Base-by-base conservation (phyloP, 2,329 filamentous ascomycete genomes). In the Sphaerulina populicola region DNA sequence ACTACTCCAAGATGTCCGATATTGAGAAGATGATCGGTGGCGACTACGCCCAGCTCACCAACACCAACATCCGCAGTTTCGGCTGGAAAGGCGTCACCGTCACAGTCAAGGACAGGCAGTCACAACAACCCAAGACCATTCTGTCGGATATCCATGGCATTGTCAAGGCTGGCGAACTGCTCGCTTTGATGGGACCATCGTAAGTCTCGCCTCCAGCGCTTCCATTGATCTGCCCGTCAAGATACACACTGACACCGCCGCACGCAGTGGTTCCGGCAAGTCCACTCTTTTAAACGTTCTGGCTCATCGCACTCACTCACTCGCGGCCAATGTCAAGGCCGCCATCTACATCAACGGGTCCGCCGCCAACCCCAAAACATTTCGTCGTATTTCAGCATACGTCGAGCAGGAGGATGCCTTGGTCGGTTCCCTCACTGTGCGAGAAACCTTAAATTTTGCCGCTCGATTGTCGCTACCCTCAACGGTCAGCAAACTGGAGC, bases 401-500 rank as follows among this genome's bases (percentile, higher is more conserved):
- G 88, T 94, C 18, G 88, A 94, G 71, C 88, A 94, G 67, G 87
- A 94, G 58, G 88, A 94, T 72, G 83, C 86, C 1, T 74, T 94
- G 10, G 85, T 91, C 45, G 88, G 88, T 4, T 84, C 84, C 0
- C 72, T 94, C 57, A 94, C 88, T 0, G 86, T 91, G 7, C 75
- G 78, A 27, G 88, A 94, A 71, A 94, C 88, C 0, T 70, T 94
- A 54, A 72, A 81, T 56, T 94, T 94, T 66, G 84, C 86, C 0
- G 85, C 87, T 0, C 78, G 83, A 27, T 77, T 94, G 3, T 69
- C 81, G 54, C 60, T 84, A 4, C 72, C 73, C 15, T 69, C 71
- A 18, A 71, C 71, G 2, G 69, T 80, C 33, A 71, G 69, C 55
- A 79, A 79, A 56, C 66, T 71, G 2, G 81, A 88, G 56, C 77